phyloP scores from a whole-genome alignment of 2,329 filamentous ascomycete species.

The Claviceps maximensis region DNA sequence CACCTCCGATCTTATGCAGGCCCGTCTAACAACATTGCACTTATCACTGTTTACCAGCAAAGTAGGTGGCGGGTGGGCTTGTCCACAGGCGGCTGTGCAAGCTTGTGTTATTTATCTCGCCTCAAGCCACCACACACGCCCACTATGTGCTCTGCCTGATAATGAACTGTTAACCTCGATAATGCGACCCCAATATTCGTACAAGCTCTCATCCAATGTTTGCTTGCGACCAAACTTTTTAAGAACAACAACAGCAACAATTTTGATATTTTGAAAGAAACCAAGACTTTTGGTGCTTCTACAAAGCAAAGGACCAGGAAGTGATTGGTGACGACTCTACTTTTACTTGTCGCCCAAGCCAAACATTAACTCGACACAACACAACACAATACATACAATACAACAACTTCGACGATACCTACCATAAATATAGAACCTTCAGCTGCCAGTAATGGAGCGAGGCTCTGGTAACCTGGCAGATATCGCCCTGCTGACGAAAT shows the following conservation, averaged over 20 bases:
- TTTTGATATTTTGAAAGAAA: neutral
- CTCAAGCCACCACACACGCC: neutral
- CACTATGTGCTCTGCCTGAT: neutral
- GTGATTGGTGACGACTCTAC: neutral
- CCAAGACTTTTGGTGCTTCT: neutral
- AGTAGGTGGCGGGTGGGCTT: neutral
- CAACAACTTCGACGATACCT: neutral
- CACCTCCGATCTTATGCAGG: neutral
- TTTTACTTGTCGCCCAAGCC: neutral
- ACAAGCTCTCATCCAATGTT: neutral
- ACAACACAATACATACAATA: neutral
- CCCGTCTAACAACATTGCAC: neutral
- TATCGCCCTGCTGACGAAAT: neutral
- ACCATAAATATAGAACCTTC: neutral
- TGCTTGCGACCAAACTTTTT: neutral
- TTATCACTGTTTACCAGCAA: neutral
- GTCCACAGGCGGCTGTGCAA: neutral
- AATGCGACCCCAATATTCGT: neutral
- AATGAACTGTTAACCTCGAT: neutral
- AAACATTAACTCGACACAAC: neutral
- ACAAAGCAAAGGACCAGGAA: neutral
- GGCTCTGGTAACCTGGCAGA: slow-evolving; percentile 10
- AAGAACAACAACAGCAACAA: neutral
- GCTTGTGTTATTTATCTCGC: neutral
- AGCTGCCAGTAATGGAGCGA: slow-evolving; percentile 20